Percentiles rank a stretch among this genome's conserved stretches.
Conservation (phyloP, 208 protist genomes). For the Kentomonas sorsogonicus region DNA sequence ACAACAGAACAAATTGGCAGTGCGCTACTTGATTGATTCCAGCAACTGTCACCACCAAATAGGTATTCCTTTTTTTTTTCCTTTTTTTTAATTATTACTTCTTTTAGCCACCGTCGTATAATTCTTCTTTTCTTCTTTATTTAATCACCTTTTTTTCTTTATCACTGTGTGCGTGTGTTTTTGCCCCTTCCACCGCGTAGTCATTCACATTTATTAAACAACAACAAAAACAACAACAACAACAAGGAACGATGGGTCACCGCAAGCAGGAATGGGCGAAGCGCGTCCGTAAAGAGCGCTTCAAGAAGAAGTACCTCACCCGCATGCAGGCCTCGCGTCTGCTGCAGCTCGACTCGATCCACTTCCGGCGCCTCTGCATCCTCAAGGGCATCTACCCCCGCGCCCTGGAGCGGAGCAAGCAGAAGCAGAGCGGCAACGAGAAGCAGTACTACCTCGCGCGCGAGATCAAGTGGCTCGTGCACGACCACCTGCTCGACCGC, state of each 20-base stretch:
- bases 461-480: conserved; percentile 96
- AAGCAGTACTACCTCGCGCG: conserved; percentile 98
- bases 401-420: conserved; percentile 92
- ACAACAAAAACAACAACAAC: neutral
- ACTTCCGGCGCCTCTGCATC: conserved; percentile 97
- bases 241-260: conserved; percentile 38
- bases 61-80: conserved; percentile 10
- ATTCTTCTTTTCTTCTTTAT: neutral
- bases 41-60: neutral
- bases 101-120: conserved; percentile 3
- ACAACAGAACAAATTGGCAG: neutral
- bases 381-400: conserved; percentile 99
- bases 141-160: conserved; percentile 14
- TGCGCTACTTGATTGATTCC: neutral
- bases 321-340: conserved; percentile 90
- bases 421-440: conserved; percentile 90
- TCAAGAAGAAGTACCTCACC: conserved; percentile 92
- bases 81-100: conserved; percentile 14
- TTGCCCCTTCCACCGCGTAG: neutral
- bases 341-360: conserved; percentile 90
- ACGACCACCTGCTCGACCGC: conserved; percentile 95
- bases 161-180: conserved; percentile 14
- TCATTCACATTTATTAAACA: neutral
- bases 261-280: conserved; percentile 86
- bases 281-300: conserved; percentile 85